Conservation (phyloP, 345 rosid genomes). For the Iberis pinnata region DNA sequence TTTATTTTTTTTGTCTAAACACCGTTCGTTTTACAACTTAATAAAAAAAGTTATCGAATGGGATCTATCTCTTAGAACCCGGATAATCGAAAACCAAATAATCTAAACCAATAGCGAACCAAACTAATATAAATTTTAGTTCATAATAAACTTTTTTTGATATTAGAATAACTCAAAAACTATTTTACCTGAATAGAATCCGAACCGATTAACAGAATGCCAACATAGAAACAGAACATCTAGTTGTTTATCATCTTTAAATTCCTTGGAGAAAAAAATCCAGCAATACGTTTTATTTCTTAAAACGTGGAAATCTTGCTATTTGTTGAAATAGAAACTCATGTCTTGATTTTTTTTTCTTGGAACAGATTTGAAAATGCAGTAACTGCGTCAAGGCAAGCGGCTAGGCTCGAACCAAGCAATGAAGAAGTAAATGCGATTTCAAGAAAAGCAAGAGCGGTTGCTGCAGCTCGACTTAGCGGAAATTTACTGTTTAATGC, state of each 20-base stretch:
- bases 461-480: slow-evolving; percentile 50
- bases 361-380: slow-evolving; percentile 77
- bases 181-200: no score
- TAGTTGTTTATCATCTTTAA: background rate
- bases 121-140: no score
- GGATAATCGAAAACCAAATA: no score
- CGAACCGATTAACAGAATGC: no score
- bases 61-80: no score
- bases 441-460: slow-evolving; percentile 44
- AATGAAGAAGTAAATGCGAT: slow-evolving; percentile 47
- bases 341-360: background rate
- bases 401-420: slow-evolving; percentile 61
- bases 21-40: no score
- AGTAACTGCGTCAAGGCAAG: slow-evolving; percentile 51
- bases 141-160: no score
- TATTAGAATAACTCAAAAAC: no score
- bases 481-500: slow-evolving; percentile 76
- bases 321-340: background rate
- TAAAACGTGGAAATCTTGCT: background rate
- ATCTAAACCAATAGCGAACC: no score
- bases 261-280: background rate
- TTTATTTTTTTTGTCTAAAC: no score
- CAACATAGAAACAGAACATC: background rate
- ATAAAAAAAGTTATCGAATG: no score
- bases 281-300: background rate